Percentiles rank a stretch among this genome's conserved stretches.
Evolutionary conservation across 1,284 basidiomycete species (phyloP).

Genomic region (Cutaneotrichosporon cavernicola): DNA sequence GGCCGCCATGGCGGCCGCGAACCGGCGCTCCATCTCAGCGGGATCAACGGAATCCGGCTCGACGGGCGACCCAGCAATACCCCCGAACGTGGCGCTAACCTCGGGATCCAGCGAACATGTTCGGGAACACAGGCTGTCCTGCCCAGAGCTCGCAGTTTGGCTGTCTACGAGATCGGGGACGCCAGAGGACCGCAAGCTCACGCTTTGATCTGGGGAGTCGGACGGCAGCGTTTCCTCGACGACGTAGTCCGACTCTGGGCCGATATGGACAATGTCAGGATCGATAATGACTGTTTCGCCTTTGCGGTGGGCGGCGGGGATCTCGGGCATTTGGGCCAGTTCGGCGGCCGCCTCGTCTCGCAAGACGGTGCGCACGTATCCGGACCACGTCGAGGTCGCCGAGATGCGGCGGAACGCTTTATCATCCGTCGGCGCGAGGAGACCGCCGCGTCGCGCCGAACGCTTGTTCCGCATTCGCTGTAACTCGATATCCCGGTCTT

Average conservation of each 20-base stretch:
- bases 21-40: constrained; percentile 22
- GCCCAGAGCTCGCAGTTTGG: background rate
- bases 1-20: constrained; percentile 6
- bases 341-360: constrained; percentile 5
- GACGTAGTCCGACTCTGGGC: constrained; percentile 4
- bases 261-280: background rate
- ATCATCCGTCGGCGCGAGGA: background rate
- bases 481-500: constrained; percentile 14
- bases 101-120: background rate
- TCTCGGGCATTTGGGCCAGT: constrained; percentile 4
- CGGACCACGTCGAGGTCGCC: constrained; percentile 8
- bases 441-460: background rate
- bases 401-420: background rate
- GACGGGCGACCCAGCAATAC: constrained; percentile 1
- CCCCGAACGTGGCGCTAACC: constrained; percentile 1
- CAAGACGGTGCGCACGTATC: constrained; percentile 10
- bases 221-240: background rate
- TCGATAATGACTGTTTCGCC: background rate
- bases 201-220: background rate
- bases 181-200: no score
- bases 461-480: constrained; percentile 15
- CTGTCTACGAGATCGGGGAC: constrained; percentile 3
- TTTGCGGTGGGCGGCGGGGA: constrained; percentile 1
- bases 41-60: constrained; percentile 12
- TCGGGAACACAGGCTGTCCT: background rate